phyloP scores from a whole-genome alignment of 1,139 yeast species.

The Candida neerlandica region DNA sequence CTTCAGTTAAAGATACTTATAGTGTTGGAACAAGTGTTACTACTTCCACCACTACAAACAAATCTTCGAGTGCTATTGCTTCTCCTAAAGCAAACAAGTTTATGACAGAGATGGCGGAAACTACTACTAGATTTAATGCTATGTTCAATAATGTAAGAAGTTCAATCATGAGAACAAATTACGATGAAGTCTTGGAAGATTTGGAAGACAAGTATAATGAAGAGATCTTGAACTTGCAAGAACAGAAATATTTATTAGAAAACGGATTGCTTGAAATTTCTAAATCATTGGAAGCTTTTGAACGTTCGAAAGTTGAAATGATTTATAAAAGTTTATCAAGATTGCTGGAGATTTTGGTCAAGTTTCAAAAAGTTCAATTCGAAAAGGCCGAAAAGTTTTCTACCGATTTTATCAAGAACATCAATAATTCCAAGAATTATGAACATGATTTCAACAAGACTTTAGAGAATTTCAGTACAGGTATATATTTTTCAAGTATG shows the following conservation, averaged over 20 bases:
- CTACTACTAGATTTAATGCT: conserved; percentile 35
- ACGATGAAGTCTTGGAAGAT: conserved; percentile 30
- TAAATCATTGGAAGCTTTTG: conserved; percentile 38
- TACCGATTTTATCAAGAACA: conserved; percentile 24
- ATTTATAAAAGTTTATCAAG: conserved; percentile 38
- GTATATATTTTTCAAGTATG: conserved; percentile 43
- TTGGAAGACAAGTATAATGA: conserved; percentile 37
- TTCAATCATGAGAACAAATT: conserved; percentile 36
- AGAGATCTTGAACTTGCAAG: conserved; percentile 36
- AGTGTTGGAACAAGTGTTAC: conserved; percentile 5
- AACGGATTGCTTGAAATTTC: conserved; percentile 26
- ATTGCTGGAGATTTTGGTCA: conserved; percentile 38
- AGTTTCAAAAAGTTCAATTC: conserved; percentile 30
- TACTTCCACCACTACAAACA: conserved; percentile 5
- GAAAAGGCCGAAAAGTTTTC: conserved; percentile 33
- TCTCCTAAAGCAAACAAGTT: conserved; percentile 16
- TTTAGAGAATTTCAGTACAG: conserved; percentile 35
- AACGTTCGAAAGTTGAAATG: conserved; percentile 36
- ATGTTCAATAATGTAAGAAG: conserved; percentile 32
- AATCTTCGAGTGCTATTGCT: conserved; percentile 6
- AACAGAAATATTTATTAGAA: conserved; percentile 34
- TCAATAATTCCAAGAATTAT: conserved; percentile 32
- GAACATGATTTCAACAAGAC: conserved; percentile 30
- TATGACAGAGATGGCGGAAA: conserved; percentile 29
- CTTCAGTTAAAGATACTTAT: conserved; percentile 5